These are phyloP conservation scores for Gossypium rotundifolium DNA, from an alignment of 345 rosid species.

Conservation along the genomic window DNA sequence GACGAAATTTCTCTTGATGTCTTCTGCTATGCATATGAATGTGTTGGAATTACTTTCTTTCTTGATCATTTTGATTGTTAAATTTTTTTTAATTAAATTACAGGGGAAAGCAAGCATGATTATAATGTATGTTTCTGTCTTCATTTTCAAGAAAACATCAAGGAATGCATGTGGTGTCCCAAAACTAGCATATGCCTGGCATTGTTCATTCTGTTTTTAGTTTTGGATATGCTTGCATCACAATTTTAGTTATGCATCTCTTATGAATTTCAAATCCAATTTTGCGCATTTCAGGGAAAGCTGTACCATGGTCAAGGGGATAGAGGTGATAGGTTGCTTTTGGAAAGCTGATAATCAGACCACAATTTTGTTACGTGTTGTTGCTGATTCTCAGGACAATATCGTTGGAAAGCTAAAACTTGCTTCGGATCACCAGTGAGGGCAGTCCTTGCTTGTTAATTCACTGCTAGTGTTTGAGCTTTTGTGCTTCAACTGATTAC, in stretches of 20 bases:
- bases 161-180: background rate
- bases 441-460: constrained; percentile 7
- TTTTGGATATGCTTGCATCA: background rate
- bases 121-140: too few relatives aligned
- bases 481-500: constrained; percentile 20
- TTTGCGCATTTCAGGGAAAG: constrained; percentile 22
- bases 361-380: constrained; percentile 27
- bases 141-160: background rate
- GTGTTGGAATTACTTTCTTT: background rate
- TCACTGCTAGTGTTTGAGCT: constrained; percentile 10
- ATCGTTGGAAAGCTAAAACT: constrained; percentile 21
- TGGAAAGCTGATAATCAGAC: constrained; percentile 19
- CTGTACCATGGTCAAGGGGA: constrained; percentile 10
- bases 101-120: background rate
- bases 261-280: background rate
- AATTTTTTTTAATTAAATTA: background rate
- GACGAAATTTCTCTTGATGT: background rate
- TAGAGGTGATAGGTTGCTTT: constrained; percentile 13
- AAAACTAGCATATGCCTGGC: background rate
- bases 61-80: background rate
- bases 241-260: background rate
- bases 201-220: background rate
- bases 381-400: constrained; percentile 18
- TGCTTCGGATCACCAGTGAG: constrained; percentile 9
- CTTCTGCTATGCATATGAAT: background rate